A percentile compares a stretch with the other conserved stretches of the same genome.
Conservation (phyloP, 1,284 basidiomycete genomes). For the Leccinum subrobustum region DNA sequence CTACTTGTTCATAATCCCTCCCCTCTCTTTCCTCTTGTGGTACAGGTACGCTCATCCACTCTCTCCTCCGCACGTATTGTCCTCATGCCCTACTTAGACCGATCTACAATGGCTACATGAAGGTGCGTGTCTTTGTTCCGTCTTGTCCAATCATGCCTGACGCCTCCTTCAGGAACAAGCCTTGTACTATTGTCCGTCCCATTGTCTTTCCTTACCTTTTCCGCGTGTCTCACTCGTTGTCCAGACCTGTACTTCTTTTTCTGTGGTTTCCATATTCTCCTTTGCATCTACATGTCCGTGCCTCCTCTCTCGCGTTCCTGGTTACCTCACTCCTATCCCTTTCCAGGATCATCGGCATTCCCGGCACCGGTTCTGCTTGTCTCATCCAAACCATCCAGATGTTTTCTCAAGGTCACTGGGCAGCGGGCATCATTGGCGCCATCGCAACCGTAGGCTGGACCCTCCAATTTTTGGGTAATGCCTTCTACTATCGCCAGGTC, state of each 20-base stretch:
- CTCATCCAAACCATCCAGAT: slow-evolving; percentile 88
- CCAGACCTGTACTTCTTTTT: slow-evolving; percentile 95
- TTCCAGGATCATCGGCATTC: slow-evolving; percentile 82
- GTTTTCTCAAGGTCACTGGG: slow-evolving; percentile 61
- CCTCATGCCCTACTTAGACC: slow-evolving; percentile 53
- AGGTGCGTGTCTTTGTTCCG: slow-evolving; percentile 51
- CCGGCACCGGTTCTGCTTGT: slow-evolving; percentile 93
- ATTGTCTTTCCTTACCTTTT: slow-evolving; percentile 15
- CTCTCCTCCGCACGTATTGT: slow-evolving; percentile 4
- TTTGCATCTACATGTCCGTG: slow-evolving; percentile 82
- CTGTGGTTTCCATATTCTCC: slow-evolving; percentile 89
- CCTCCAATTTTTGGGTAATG: slow-evolving; percentile 79
- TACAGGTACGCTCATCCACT: slow-evolving; percentile 58
- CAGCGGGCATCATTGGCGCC: slow-evolving; percentile 76
- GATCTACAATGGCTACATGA: slow-evolving; percentile 96
- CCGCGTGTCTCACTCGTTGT: slow-evolving; percentile 18
- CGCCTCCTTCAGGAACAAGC: slow-evolving; percentile 66
- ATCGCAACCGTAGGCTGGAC: slow-evolving; percentile 87
- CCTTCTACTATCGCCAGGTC: slow-evolving; percentile 81
- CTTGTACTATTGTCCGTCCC: slow-evolving; percentile 72
- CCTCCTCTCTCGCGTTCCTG: slow-evolving; percentile 8
- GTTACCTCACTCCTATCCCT: slow-evolving; percentile 25
- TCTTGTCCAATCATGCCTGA: slow-evolving; percentile 11
- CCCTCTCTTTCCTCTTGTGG: slow-evolving; percentile 88
- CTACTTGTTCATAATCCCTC: slow-evolving; percentile 81